Base-by-base conservation (phyloP, 805 yeast genomes). In the Saccharomyces paradoxus region DNA sequence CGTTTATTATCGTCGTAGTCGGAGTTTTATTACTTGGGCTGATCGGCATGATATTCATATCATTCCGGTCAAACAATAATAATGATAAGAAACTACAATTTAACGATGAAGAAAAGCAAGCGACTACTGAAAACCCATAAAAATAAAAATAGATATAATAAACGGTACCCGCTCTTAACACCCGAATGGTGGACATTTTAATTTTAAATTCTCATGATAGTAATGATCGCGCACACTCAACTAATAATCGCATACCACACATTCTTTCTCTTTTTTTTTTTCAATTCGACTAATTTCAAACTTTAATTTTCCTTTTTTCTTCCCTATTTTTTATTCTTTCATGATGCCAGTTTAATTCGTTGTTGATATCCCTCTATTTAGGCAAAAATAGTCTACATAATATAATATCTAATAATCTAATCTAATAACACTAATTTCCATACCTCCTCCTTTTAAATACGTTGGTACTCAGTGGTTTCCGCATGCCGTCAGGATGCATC, bases 71-170 rank as follows among this genome's bases (percentile, higher is more conserved):
- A 21, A 3, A 22, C 22, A 37, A 12, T 12, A 37, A 9, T 17
- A 17, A 17, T 37, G 44, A 37, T 17, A 37, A 37, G 44, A 17
- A 17, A 17, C 44, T 37, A 10, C 44, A n/a, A 17, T 17, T 10
- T 9, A 21, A 51, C 7, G 54, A 51, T 22, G 37, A 22, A 22
- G 54, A 51, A 32, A 51, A 51, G 48, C 54, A 51, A 37, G 44
- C 17, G 13, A 24, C 17, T 37, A 9, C 44, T n/a, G 44, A 21
- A 37, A 31, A 17, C 17, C 13, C 44, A 37, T 31, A 14, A 31
- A 31, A 13, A 31, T 10, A 29, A 10, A 12, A 29, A 29, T 26
- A 26, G 27, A 26, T 26, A 29, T 10, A 29, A 29, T 2, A 31
- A 14, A 31, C 17, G 37, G 17, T 2, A 31, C 37, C 32, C 17